Conservation (phyloP, 345 rosid species). For the Salix suchowensis region DNA sequence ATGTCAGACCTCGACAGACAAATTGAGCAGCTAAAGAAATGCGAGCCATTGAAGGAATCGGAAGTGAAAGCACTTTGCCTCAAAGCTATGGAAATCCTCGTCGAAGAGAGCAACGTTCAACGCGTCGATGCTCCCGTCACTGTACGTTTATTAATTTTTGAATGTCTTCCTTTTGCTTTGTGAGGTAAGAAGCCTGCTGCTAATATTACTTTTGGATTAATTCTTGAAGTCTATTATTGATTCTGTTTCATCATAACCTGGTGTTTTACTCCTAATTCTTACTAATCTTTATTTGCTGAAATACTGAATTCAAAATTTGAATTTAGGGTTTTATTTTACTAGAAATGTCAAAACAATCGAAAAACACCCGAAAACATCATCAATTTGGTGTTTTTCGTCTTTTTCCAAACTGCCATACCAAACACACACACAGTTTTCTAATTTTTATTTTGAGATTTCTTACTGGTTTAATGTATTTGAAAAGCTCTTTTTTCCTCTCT, state of each 20-base stretch:
- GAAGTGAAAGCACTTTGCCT: constrained; percentile 94
- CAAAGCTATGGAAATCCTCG: constrained; percentile 94
- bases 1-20: constrained; percentile 98
- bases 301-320: neutral
- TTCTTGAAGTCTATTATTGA: too few relatives aligned
- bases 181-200: neutral
- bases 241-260: neutral
- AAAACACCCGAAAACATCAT: too few relatives aligned
- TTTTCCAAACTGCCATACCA: too few relatives aligned
- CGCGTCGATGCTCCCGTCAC: constrained; percentile 98
- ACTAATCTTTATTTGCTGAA: neutral
- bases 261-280: neutral
- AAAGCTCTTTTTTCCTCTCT: neutral
- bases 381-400: too few relatives aligned
- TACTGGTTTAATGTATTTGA: neutral
- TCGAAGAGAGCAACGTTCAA: constrained; percentile 97
- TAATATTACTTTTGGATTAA: neutral
- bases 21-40: constrained; percentile 90
- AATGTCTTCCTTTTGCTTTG: neutral
- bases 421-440: neutral
- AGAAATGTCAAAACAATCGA: too few relatives aligned
- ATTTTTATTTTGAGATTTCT: neutral
- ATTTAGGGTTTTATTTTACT: neutral
- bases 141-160: constrained; percentile 21
- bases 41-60: constrained; percentile 92